Evolutionary conservation across 495 filamentous ascomycete genomes (phyloP).

Genomic region (Penicillium cataractarum): DNA sequence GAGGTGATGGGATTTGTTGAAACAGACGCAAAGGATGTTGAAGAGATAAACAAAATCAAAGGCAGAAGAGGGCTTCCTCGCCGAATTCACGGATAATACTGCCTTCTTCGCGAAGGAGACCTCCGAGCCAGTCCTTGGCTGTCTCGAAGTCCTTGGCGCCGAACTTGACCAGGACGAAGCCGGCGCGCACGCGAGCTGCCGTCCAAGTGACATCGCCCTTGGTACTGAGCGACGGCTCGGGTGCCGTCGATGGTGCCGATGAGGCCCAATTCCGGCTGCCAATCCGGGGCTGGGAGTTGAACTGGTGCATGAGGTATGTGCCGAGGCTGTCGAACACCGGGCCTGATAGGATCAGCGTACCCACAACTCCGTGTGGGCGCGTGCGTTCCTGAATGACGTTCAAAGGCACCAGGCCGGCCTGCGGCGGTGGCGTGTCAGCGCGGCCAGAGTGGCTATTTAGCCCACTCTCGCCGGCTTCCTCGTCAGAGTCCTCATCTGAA

Average conservation of each 20-base stretch:
- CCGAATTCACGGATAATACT: conserved; percentile 63
- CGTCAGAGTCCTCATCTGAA: conserved; percentile 44
- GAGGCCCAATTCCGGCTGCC: conserved; percentile 79
- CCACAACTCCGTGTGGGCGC: conserved; percentile 63
- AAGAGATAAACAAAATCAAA: conserved; percentile 33
- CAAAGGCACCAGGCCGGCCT: conserved; percentile 29
- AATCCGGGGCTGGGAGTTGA: conserved; percentile 74
- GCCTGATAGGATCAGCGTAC: conserved; percentile 82
- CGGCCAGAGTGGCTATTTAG: conserved; percentile 21
- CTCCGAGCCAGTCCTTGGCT: conserved; percentile 62
- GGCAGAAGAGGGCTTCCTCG: conserved; percentile 62
- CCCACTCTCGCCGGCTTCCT: conserved; percentile 6
- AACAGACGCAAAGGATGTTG: conserved; percentile 4
- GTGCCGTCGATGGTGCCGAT: conserved; percentile 27
- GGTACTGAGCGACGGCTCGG: conserved; percentile 35
- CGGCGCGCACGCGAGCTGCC: conserved; percentile 72
- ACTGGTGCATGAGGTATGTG: conserved; percentile 74
- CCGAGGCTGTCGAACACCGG: conserved; percentile 67
- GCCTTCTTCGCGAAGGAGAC: conserved; percentile 59
- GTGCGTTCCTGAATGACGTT: conserved; percentile 47
- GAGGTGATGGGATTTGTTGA: conserved; percentile 1
- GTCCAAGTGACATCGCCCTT: conserved; percentile 80
- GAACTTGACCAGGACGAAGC: conserved; percentile 90
- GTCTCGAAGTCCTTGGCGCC: conserved; percentile 64
- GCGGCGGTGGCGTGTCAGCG: conserved; percentile 22